Base-by-base conservation (phyloP, 23 red algal species). In the Gracilariopsis chorda region DNA sequence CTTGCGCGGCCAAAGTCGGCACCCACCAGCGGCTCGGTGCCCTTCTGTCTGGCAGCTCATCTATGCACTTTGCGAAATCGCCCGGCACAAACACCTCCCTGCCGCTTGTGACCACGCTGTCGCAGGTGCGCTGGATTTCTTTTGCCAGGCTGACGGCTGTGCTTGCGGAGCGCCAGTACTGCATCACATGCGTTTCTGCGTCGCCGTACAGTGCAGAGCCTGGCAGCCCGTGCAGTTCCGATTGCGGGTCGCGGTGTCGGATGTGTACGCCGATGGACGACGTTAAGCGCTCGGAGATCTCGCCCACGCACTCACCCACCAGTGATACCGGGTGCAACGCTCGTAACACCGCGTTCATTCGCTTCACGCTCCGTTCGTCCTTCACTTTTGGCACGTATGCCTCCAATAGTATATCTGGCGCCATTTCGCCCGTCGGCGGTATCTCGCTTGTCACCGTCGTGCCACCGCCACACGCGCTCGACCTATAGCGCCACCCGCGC, bases 191-290 rank as follows among this genome's bases (percentile, higher is more conserved):
- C 23, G 63, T 34, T 14, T 83, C 88, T 34, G 8, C 60, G 7
- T 12, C 73, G 20, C 84, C 86, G 55, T 95, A 95, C 75, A 60
- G 71, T 19, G 28, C 39, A n/a, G 45, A 3, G 11, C 43, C 76
- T 19, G 79, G 34, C 17, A 84, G 20, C 20, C 32, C 12, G 27
- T 20, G 10, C 48, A 95, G 33, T 10, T 95, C 92, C 48, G 21
- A 40, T 20, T 49, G 41, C 46, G 75, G 79, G 48, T 72, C 70
- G 27, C 33, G 53, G 62, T 88, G 60, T 35, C 92, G 92, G 2
- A 95, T 70, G 76, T 95, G 92, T 12, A 95, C 92, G 36, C 92
- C 92, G n/a, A 95, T 52, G 19, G 45, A 65, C 7, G 5, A 19
- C 10, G 7, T 27, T 16, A 88, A 39, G 5, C 64, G 37, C 19